A percentile compares a stretch with the other conserved stretches of the same genome.
These are phyloP conservation scores for Blastobotrys parvus DNA, from an alignment of 805 yeast genomes.

Conservation along the genomic window DNA sequence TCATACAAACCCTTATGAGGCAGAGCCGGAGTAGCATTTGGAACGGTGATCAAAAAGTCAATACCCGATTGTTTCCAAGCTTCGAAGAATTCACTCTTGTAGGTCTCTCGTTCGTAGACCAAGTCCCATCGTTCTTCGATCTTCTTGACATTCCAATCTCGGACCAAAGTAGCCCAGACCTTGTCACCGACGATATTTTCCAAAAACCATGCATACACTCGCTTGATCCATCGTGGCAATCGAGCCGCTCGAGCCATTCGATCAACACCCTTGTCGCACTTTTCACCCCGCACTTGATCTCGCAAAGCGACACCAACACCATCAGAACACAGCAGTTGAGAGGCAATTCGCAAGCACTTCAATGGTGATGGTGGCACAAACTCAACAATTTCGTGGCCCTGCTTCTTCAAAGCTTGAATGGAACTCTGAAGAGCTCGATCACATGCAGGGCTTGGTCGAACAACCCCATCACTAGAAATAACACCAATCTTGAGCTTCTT, in stretches of 20 bases:
- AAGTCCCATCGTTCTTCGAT: constrained; percentile 30
- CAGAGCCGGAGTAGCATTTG: constrained; percentile 38
- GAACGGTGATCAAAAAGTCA: constrained; percentile 32
- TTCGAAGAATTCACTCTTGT: constrained; percentile 26
- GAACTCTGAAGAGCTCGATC: constrained; percentile 33
- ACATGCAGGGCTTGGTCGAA: constrained; percentile 43
- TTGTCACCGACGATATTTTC: constrained; percentile 27
- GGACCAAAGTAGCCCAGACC: constrained; percentile 32
- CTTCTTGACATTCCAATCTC: constrained; percentile 29
- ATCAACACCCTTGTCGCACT: constrained; percentile 30
- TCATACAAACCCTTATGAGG: constrained; percentile 31
- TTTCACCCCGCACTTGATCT: constrained; percentile 26
- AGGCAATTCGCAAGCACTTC: constrained; percentile 51
- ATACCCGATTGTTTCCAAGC: constrained; percentile 31
- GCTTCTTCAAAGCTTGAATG: constrained; percentile 32
- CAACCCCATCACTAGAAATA: constrained; percentile 40
- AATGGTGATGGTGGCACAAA: constrained; percentile 43
- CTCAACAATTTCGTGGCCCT: constrained; percentile 41
- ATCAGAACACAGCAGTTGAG: constrained; percentile 32
- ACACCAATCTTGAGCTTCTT: constrained; percentile 40
- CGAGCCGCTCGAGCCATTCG: constrained; percentile 25
- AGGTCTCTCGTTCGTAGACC: constrained; percentile 29
- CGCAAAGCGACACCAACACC: constrained; percentile 25
- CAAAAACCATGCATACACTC: constrained; percentile 30
- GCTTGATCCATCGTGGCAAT: constrained; percentile 29